These are phyloP conservation scores for Melocanna baccifera DNA, from an alignment of 176 grass and related monocot genomes.

Conservation along the genomic window DNA sequence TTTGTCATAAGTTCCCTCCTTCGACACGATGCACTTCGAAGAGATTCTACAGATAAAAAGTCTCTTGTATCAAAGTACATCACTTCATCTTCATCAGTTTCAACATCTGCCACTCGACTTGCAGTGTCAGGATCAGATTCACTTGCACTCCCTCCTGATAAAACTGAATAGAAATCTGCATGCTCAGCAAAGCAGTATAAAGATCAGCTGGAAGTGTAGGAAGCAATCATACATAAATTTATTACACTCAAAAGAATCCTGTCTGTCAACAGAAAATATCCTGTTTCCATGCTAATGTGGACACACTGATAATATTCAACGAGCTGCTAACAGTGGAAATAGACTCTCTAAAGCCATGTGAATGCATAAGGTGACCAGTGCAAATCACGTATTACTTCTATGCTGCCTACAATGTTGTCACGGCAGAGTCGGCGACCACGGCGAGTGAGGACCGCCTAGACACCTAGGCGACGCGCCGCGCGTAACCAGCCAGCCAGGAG, in stretches of 20 bases:
- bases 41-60: constrained; percentile 68
- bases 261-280: not conserved
- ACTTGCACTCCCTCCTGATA: constrained; percentile 81
- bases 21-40: constrained; percentile 78
- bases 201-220: constrained; percentile 1
- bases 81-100: constrained; percentile 80
- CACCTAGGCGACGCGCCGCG: too few relatives aligned
- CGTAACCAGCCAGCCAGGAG: too few relatives aligned
- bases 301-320: not conserved
- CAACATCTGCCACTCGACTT: constrained; percentile 76
- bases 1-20: constrained; percentile 58
- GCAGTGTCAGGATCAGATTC: constrained; percentile 86
- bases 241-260: not conserved
- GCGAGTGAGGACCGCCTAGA: too few relatives aligned
- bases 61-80: constrained; percentile 90
- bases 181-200: constrained; percentile 2
- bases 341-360: not conserved
- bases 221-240: not conserved
- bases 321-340: not conserved
- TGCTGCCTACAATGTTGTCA: too few relatives aligned
- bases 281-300: not conserved
- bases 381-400: not conserved
- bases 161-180: constrained; percentile 95
- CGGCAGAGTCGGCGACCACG: too few relatives aligned
- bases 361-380: not conserved